A percentile compares a stretch with the other conserved stretches of the same genome.
Conservation (phyloP, 2,329 filamentous ascomycete species). For the Fusarium sp. region DNA sequence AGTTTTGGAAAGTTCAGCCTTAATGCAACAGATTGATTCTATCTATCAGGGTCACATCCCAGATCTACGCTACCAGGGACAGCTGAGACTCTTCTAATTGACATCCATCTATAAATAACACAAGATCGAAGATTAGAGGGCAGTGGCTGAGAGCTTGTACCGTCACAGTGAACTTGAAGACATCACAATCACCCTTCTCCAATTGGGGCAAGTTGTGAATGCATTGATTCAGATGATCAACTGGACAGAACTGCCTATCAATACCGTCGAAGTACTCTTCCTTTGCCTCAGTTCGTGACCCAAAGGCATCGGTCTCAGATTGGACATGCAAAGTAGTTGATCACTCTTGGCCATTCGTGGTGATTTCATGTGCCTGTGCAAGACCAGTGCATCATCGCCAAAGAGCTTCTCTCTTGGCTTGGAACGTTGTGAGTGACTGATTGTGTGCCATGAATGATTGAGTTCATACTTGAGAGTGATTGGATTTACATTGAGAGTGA, state of each 20-base stretch:
- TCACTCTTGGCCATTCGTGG: not conserved
- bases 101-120: not conserved
- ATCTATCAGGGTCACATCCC: not conserved
- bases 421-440: not conserved
- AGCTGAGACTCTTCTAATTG: not conserved
- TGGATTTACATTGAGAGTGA: no score
- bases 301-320: not conserved
- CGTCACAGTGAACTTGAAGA: not conserved
- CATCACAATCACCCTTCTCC: not conserved
- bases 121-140: not conserved
- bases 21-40: not conserved
- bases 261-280: not conserved
- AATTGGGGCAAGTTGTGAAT: not conserved
- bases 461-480: not conserved
- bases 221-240: not conserved
- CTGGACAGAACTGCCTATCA: not conserved
- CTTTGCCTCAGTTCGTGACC: not conserved
- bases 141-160: not conserved
- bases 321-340: not conserved
- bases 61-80: not conserved
- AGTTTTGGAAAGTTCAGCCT: not conserved
- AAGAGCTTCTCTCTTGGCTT: not conserved
- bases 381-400: not conserved
- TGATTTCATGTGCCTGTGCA: not conserved
- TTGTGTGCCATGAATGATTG: not conserved